Percentiles rank a stretch among this genome's conserved stretches.
phyloP scores from a whole-genome alignment of 139 green algal genomes.

The Protoeuglena noctilucae region DNA sequence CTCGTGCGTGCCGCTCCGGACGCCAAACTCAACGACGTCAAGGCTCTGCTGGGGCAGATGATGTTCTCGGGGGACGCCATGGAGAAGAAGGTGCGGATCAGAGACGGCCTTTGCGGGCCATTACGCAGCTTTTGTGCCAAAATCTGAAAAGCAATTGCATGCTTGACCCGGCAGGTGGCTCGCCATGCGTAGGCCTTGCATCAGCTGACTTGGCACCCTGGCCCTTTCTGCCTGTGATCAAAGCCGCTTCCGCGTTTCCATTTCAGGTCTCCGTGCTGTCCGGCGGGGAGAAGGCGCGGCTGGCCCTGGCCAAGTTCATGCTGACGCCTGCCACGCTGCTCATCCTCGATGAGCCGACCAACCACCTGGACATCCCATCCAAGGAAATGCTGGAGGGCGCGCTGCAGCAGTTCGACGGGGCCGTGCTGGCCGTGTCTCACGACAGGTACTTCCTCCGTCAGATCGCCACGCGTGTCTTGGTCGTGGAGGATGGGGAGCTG shows the following conservation, averaged over 20 bases:
- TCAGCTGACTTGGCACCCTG: too few species aligned
- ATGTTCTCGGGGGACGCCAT: conserved; percentile 73
- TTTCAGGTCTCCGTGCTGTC: conserved; percentile 41
- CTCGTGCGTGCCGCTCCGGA: conserved; percentile 60
- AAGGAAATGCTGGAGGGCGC: conserved; percentile 97
- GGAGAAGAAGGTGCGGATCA: conserved; percentile 79
- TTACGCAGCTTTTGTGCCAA: too few species aligned
- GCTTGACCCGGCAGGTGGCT: too few species aligned
- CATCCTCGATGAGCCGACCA: conserved; percentile 94
- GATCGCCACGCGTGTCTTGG: conserved; percentile 80
- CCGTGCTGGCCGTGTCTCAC: conserved; percentile 88
- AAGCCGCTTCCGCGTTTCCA: too few species aligned
- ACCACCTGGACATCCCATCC: conserved; percentile 97
- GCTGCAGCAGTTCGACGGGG: conserved; percentile 70
- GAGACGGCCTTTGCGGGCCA: too few species aligned
- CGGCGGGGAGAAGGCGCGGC: conserved; percentile 78
- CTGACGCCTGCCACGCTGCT: conserved; percentile 75
- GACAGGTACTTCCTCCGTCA: conserved; percentile 93
- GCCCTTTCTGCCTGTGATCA: too few species aligned
- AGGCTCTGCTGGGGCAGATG: conserved; percentile 81
- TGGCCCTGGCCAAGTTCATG: conserved; percentile 99
- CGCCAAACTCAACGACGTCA: conserved; percentile 78
- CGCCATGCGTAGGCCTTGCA: too few species aligned
- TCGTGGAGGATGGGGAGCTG: conserved; percentile 12
- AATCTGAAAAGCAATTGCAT: too few species aligned